Evolutionary conservation across 1,139 yeast genomes (phyloP).

Genomic region (Geotrichum aggregatum): DNA sequence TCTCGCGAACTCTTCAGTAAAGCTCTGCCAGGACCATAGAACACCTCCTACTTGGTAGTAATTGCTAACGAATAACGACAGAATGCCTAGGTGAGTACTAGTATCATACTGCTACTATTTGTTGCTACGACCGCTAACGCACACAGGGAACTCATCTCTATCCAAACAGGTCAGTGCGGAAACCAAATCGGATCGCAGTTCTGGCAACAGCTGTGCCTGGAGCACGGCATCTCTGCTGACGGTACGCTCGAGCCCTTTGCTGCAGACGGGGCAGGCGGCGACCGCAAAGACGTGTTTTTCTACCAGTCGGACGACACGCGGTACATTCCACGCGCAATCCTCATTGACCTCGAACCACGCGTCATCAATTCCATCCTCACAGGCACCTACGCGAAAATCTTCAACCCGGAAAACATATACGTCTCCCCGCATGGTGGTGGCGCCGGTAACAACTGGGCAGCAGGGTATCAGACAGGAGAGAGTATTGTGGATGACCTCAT

Average conservation of each 20-base stretch:
- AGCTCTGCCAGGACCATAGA: no score
- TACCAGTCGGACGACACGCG: slow-evolving; percentile 69
- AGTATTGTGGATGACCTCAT: slow-evolving; percentile 64
- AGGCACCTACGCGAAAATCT: slow-evolving; percentile 55
- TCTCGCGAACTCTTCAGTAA: no score
- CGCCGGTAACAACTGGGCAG: slow-evolving; percentile 95
- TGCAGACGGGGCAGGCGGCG: slow-evolving; percentile 45
- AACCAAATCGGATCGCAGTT: slow-evolving; percentile 91
- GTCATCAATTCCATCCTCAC: slow-evolving; percentile 66
- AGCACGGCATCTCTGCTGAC: slow-evolving; percentile 78
- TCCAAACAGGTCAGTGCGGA: slow-evolving; percentile 88
- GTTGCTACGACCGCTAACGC: not conserved
- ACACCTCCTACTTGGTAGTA: no score
- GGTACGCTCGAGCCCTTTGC: slow-evolving; percentile 50
- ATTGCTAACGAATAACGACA: no score
- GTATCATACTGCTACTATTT: not conserved
- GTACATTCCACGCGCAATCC: slow-evolving; percentile 81
- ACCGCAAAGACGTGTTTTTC: slow-evolving; percentile 80
- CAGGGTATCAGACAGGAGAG: slow-evolving; percentile 77
- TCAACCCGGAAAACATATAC: slow-evolving; percentile 80
- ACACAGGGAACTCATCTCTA: slow-evolving; percentile 52
- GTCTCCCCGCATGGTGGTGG: slow-evolving; percentile 68
- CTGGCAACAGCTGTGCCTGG: slow-evolving; percentile 85
- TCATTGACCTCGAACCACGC: slow-evolving; percentile 87
- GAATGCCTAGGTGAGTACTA: slow-evolving; percentile 17